Conservation (phyloP, 73 alveolate genomes). For the Paramecium tetraurelia region DNA sequence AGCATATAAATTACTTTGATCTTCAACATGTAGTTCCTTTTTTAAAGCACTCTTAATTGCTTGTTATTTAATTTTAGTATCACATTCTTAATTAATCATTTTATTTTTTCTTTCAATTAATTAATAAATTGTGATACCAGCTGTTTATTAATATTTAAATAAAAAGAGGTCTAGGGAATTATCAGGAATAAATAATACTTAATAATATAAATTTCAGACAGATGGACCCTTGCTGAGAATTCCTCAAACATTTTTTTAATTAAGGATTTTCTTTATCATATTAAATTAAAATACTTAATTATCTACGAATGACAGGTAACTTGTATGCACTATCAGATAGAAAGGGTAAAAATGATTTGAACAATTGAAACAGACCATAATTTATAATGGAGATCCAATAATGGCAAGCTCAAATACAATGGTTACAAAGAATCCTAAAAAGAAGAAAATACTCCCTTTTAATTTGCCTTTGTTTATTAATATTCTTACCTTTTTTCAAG, state of each 20-base stretch:
- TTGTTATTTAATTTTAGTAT: not conserved
- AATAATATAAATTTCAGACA: not conserved
- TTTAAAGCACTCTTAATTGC: not conserved
- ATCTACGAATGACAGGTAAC: conserved; percentile 52
- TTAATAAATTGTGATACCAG: not conserved
- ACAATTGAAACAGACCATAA: conserved; percentile 52
- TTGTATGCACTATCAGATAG: conserved; percentile 37
- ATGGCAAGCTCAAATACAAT: not conserved
- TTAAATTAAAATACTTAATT: conserved; percentile 4
- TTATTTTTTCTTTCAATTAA: not conserved
- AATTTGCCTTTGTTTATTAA: not conserved
- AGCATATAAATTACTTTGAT: not conserved
- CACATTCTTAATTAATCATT: not conserved
- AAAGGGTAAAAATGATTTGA: conserved; percentile 55
- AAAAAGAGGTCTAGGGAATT: not conserved
- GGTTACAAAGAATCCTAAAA: not conserved
- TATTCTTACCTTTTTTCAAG: not conserved
- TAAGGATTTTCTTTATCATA: not conserved
- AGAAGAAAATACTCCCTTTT: not conserved
- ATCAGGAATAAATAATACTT: not conserved
- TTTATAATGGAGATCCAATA: conserved; percentile 44
- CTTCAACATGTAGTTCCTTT: not conserved
- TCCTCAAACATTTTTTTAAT: not conserved
- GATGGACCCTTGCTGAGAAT: not conserved
- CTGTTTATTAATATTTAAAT: not conserved